A percentile compares a stretch with the other conserved stretches of the same genome.
phyloP scores from a whole-genome alignment of 2,329 filamentous ascomycete genomes.

The Pyrenophora seminiperda region DNA sequence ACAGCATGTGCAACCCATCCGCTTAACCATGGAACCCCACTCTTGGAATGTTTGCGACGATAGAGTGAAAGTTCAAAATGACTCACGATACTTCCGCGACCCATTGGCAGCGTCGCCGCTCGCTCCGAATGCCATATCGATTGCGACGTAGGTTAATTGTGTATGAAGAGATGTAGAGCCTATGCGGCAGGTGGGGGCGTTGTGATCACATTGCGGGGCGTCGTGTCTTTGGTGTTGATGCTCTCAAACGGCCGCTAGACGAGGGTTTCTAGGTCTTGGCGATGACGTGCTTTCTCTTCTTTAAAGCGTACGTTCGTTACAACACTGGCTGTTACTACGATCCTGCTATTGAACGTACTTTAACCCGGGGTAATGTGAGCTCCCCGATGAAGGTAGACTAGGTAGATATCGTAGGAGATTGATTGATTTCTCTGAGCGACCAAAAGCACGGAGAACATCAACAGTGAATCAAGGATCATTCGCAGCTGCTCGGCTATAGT shows the following conservation, averaged over 20 bases:
- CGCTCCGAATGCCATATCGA: conserved; percentile 28
- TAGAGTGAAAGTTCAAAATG: conserved; percentile 3
- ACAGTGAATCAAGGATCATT: no score
- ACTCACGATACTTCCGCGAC: conserved; percentile 26
- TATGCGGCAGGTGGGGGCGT: conserved; percentile 17
- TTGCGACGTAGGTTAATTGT: conserved; percentile 8
- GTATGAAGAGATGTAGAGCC: conserved; percentile 14
- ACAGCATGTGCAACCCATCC: not conserved
- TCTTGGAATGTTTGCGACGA: conserved; percentile 4
- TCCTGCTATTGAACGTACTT: no score
- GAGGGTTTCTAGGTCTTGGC: conserved; percentile 30
- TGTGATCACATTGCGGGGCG: conserved; percentile 32
- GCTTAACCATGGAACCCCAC: not conserved
- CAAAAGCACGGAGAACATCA: not conserved
- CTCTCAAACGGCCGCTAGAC: conserved; percentile 33
- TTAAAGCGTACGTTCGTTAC: no score
- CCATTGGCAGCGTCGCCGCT: conserved; percentile 24
- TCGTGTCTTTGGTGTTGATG: conserved; percentile 31
- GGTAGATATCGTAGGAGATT: no score
- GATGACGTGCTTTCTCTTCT: conserved; percentile 36
- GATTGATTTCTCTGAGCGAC: no score
- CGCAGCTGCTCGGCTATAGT: no score
- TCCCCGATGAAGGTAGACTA: no score
- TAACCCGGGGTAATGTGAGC: no score
- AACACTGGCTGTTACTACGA: no score